phyloP scores from a whole-genome alignment of 495 filamentous ascomycete species.

The Aspergillus baeticus region DNA sequence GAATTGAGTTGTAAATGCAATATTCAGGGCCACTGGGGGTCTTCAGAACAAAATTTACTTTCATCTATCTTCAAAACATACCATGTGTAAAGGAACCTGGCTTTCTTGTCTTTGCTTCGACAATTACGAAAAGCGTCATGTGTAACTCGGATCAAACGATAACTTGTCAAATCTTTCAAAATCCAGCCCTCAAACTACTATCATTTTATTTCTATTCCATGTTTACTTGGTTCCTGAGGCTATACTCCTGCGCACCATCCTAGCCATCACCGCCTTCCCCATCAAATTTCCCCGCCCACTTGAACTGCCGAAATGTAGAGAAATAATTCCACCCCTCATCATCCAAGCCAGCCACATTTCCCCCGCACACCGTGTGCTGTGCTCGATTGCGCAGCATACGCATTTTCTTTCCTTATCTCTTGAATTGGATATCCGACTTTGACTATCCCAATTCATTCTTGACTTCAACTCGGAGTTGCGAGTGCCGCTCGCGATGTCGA shows the following conservation, averaged over 20 bases:
- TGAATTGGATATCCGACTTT: background rate
- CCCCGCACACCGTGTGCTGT: conserved; percentile 30
- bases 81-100: too few relatives aligned
- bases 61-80: too few relatives aligned
- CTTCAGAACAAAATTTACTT: too few relatives aligned
- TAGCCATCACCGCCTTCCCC: conserved; percentile 26
- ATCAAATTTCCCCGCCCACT: conserved; percentile 29
- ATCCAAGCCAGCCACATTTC: conserved; percentile 7
- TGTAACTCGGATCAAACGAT: too few relatives aligned
- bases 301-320: conserved; percentile 18
- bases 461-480: background rate
- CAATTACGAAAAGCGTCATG: too few relatives aligned
- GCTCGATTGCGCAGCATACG: conserved; percentile 29
- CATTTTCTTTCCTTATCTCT: background rate
- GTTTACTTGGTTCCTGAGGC: background rate
- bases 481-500: conserved; percentile 27
- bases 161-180: too few relatives aligned
- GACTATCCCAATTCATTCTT: background rate
- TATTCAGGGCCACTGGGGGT: too few relatives aligned
- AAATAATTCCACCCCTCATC: conserved; percentile 18
- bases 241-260: background rate
- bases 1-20: too few relatives aligned
- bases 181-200: background rate
- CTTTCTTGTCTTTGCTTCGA: too few relatives aligned
- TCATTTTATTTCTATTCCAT: background rate